These are phyloP conservation scores for Euphorbia pulcherrima DNA, from an alignment of 345 rosid genomes.

Conservation along the genomic window DNA sequence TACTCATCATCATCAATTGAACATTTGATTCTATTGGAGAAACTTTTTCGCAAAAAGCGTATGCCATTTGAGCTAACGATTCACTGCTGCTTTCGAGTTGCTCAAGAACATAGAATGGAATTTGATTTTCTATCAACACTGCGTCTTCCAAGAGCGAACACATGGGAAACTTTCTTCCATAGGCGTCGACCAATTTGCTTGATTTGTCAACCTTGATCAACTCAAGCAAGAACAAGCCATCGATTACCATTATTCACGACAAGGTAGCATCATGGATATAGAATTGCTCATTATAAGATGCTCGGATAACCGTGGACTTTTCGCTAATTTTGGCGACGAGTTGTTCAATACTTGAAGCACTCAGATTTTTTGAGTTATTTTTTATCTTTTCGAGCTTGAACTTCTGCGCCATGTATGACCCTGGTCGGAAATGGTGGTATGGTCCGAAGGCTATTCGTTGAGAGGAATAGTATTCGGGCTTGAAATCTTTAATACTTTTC, in stretches of 20 bases:
- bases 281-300: not conserved
- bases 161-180: not conserved
- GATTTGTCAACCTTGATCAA: not conserved
- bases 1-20: too few species aligned
- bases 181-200: not conserved
- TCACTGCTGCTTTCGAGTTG: not conserved
- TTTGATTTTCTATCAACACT: constrained; percentile 5
- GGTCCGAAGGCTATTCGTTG: constrained; percentile 3
- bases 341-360: not conserved
- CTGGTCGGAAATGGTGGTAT: not conserved
- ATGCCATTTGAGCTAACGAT: not conserved
- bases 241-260: constrained; percentile 1
- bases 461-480: not conserved
- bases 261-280: not conserved
- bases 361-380: too few species aligned
- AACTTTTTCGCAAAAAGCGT: not conserved
- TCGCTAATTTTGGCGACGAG: not conserved
- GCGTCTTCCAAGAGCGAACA: not conserved
- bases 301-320: not conserved
- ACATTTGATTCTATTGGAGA: not conserved
- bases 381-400: not conserved
- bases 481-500: not conserved
- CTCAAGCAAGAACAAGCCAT: constrained; percentile 5
- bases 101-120: constrained; percentile 1
- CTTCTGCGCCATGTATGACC: not conserved